phyloP scores from a whole-genome alignment of 768 basidiomycete genomes.

The Porphyrellus cyaneotinctus region DNA sequence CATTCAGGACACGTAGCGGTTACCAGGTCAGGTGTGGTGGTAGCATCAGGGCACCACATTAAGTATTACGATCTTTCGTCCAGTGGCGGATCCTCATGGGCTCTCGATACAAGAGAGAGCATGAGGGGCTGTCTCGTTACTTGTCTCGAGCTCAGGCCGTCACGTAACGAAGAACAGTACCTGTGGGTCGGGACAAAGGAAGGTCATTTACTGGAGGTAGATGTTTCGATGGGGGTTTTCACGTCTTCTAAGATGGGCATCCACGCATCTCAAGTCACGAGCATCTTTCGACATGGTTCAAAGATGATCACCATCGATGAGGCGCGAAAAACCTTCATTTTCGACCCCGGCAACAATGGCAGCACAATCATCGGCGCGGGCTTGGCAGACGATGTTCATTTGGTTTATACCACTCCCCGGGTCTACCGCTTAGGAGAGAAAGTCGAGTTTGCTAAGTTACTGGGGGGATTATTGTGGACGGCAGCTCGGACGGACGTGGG shows the following conservation, averaged over 20 bases:
- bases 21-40: conserved; percentile 55
- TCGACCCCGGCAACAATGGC: conserved; percentile 41
- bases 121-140: conserved; percentile 69
- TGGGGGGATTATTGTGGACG: conserved; percentile 83
- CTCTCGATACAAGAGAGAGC: conserved; percentile 60
- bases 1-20: conserved; percentile 52
- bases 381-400: conserved; percentile 39
- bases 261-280: conserved; percentile 63
- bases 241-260: conserved; percentile 54
- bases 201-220: conserved; percentile 81
- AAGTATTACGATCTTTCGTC: conserved; percentile 58
- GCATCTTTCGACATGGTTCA: conserved; percentile 68
- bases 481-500: conserved; percentile 54
- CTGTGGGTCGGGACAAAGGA: conserved; percentile 92
- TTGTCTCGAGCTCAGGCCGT: conserved; percentile 72
- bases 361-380: conserved; percentile 14
- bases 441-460: conserved; percentile 70
- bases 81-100: conserved; percentile 43
- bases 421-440: conserved; percentile 74
- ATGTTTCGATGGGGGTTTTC: conserved; percentile 57
- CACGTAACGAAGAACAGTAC: conserved; percentile 47
- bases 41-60: conserved; percentile 55
- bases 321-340: conserved; percentile 76
- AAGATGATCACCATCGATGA: conserved; percentile 85
- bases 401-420: conserved; percentile 49